Conservation (phyloP, 257 asterid genomes). For the Nicotiana sylvestris region DNA sequence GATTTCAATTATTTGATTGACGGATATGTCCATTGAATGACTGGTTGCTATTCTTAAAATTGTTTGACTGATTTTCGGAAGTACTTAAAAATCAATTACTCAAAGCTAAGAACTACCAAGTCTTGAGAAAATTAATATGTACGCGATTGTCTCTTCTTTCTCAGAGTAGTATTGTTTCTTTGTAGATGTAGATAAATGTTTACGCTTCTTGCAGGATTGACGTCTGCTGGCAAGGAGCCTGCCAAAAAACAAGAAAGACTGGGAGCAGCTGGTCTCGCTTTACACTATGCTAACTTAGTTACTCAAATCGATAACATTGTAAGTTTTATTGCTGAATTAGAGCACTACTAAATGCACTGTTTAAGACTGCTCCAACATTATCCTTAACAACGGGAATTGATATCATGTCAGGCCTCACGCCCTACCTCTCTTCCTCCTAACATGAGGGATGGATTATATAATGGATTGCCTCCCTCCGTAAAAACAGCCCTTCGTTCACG, state of each 20-base stretch:
- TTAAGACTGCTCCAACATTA: not conserved
- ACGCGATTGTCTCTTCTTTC: slow-evolving; percentile 2
- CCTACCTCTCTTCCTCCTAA: slow-evolving; percentile 96
- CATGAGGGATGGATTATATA: slow-evolving; percentile 79
- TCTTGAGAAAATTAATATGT: not conserved
- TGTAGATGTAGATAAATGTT: not conserved
- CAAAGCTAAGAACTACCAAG: not conserved
- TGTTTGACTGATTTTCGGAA: not conserved
- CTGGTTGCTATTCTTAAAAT: not conserved
- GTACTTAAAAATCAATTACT: no score
- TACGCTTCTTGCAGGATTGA: slow-evolving; percentile 42
- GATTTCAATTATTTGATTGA: not conserved
- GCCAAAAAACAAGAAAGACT: slow-evolving; percentile 59
- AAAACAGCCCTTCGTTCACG: slow-evolving; percentile 53
- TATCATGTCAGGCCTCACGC: slow-evolving; percentile 63
- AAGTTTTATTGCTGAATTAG: slow-evolving; percentile 27
- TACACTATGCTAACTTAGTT: slow-evolving; percentile 77
- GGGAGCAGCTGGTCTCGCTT: slow-evolving; percentile 75
- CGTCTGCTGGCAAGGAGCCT: slow-evolving; percentile 42
- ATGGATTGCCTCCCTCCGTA: slow-evolving; percentile 73
- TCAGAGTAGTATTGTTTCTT: not conserved
- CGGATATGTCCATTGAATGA: not conserved
- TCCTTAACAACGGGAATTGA: slow-evolving; percentile 3
- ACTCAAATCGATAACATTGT: slow-evolving; percentile 76
- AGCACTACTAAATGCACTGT: slow-evolving; percentile 10